Conservation (phyloP, 306 rosid species). For the Geum urbanum region DNA sequence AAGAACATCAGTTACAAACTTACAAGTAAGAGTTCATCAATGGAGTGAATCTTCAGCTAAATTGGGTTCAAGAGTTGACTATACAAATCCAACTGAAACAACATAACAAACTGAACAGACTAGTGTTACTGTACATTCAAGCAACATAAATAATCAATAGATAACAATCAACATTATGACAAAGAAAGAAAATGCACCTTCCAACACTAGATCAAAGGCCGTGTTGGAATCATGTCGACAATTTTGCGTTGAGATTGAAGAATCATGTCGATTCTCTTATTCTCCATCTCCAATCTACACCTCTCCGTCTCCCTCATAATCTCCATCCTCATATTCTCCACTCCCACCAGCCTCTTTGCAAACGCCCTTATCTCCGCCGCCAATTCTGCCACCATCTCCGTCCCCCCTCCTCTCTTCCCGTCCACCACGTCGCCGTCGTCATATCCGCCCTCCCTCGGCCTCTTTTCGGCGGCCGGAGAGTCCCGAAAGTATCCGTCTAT, state of each 20-base stretch:
- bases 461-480: slow-evolving; percentile 15
- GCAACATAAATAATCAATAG: background rate
- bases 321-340: slow-evolving; percentile 81
- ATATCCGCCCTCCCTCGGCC: slow-evolving; percentile 22
- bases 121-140: background rate
- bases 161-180: background rate
- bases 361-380: slow-evolving; percentile 60
- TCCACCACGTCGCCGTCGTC: slow-evolving; percentile 21
- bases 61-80: background rate
- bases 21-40: too few relatives aligned
- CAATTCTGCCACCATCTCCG: slow-evolving; percentile 35
- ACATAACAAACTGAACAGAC: background rate
- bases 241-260: slow-evolving; percentile 52
- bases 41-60: slow-evolving; percentile 10
- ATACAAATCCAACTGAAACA: slow-evolving; percentile 8
- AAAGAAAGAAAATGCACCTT: slow-evolving; percentile 15
- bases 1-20: background rate
- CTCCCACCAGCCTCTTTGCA: slow-evolving; percentile 47
- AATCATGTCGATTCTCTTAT: slow-evolving; percentile 59
- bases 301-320: slow-evolving; percentile 73
- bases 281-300: slow-evolving; percentile 81
- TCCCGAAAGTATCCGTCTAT: slow-evolving; percentile 11
- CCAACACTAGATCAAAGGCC: slow-evolving; percentile 9
- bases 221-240: slow-evolving; percentile 65
- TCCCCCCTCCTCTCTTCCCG: slow-evolving; percentile 8